phyloP scores from a whole-genome alignment of 2,329 filamentous ascomycete species.

The Aaosphaeria pasadenensis region DNA sequence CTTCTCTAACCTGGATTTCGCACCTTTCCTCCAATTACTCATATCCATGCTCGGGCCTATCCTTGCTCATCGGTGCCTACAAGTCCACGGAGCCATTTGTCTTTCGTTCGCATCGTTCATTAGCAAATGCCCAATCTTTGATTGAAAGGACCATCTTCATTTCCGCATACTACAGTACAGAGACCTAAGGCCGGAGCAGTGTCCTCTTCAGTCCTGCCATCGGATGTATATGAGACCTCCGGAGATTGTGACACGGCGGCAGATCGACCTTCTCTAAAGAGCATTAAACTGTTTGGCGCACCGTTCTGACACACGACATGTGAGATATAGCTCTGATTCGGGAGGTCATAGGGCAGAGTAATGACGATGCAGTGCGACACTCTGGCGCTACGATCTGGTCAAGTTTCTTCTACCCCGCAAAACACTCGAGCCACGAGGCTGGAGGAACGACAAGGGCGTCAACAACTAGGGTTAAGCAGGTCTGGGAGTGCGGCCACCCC shows the following conservation, averaged over 20 bases:
- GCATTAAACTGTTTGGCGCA: neutral
- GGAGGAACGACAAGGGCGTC: neutral
- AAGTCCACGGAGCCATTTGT: too few species aligned
- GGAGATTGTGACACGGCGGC: slow-evolving; percentile 8
- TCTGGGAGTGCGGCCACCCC: neutral
- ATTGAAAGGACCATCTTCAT: too few species aligned
- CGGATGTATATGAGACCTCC: slow-evolving; percentile 20
- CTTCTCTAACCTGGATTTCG: too few species aligned
- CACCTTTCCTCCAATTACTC: too few species aligned
- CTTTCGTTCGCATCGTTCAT: too few species aligned
- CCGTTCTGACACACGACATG: neutral
- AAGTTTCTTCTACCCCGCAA: slow-evolving; percentile 12
- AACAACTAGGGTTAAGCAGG: slow-evolving; percentile 3
- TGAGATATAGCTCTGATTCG: slow-evolving; percentile 8
- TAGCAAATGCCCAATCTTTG: too few species aligned
- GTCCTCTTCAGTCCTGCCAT: slow-evolving; percentile 5
- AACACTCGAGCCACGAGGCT: slow-evolving; percentile 10
- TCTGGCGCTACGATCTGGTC: slow-evolving; percentile 2
- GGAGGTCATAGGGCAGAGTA: slow-evolving; percentile 18
- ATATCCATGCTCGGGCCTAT: too few species aligned
- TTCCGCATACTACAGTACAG: too few species aligned
- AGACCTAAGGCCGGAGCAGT: neutral
- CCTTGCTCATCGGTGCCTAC: too few species aligned
- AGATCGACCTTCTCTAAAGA: neutral
- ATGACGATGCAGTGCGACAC: slow-evolving; percentile 16